Evolutionary conservation across 768 basidiomycete species (phyloP).

Genomic region (Mycena rosella): DNA sequence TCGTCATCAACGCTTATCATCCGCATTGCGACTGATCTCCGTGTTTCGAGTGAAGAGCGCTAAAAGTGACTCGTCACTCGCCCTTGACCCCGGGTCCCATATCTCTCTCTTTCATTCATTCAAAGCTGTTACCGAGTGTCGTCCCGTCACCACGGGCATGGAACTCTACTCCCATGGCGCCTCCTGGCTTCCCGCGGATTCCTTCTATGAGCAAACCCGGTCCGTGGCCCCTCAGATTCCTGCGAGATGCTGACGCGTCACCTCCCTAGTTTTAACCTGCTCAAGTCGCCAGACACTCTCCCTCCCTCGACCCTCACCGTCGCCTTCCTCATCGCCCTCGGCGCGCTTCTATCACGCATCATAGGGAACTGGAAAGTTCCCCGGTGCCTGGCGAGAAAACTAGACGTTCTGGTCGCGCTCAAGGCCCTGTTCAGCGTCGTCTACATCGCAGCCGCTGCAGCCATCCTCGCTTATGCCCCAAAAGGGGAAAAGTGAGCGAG

Average conservation of each 20-base stretch:
- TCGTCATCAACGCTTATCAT: too few relatives aligned
- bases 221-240: not conserved
- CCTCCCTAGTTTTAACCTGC: slow-evolving; percentile 61
- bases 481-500: not conserved
- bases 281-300: slow-evolving; percentile 43
- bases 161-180: not conserved
- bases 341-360: not conserved
- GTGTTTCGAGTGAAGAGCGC: too few relatives aligned
- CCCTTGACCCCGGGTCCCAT: too few relatives aligned
- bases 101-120: too few relatives aligned
- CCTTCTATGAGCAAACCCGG: not conserved
- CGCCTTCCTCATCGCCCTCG: slow-evolving; percentile 1
- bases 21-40: too few relatives aligned
- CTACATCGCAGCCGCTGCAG: slow-evolving; percentile 1
- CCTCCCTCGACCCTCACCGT: not conserved
- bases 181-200: not conserved
- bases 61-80: too few relatives aligned
- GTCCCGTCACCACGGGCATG: not conserved
- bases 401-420: slow-evolving; percentile 9
- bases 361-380: slow-evolving; percentile 9
- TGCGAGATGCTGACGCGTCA: not conserved
- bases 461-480: not conserved
- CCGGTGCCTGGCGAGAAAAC: not conserved
- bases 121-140: not conserved
- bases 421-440: slow-evolving; percentile 1